These are phyloP conservation scores for Chytriomyces sp. DNA, from an alignment of 192 early-diverging fungal genomes.

Conservation along the genomic window DNA sequence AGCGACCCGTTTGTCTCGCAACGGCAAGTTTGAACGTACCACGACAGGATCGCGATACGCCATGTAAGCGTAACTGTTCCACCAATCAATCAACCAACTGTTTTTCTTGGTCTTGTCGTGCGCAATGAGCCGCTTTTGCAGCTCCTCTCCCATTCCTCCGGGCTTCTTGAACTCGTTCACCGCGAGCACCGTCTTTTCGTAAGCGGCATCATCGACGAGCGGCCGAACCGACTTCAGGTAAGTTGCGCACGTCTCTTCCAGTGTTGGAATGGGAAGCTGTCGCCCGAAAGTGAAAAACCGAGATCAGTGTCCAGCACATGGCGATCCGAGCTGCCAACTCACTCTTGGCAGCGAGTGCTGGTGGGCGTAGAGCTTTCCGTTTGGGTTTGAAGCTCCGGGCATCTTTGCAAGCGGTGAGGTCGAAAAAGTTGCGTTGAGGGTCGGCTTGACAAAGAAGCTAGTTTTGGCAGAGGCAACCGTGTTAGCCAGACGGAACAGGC, in stretches of 20 bases:
- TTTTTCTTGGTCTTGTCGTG: constrained; percentile 71
- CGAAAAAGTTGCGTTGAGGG: too few relatives aligned
- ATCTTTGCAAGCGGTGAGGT: too few relatives aligned
- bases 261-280: constrained; percentile 81
- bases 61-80: constrained; percentile 79
- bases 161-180: constrained; percentile 79
- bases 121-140: constrained; percentile 81
- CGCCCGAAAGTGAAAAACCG: neutral
- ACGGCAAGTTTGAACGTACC: constrained; percentile 51
- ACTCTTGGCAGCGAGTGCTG: too few relatives aligned
- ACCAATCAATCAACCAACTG: constrained; percentile 97
- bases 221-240: constrained; percentile 81
- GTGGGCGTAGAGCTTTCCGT: too few relatives aligned
- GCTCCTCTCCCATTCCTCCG: constrained; percentile 72
- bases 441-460: too few relatives aligned
- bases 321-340: too few relatives aligned
- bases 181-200: constrained; percentile 63
- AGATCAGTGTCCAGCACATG: too few relatives aligned
- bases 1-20: constrained; percentile 48
- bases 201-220: constrained; percentile 65
- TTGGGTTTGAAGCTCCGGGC: too few relatives aligned
- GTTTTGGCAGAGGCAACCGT: too few relatives aligned
- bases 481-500: too few relatives aligned
- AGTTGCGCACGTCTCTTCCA: constrained; percentile 74
- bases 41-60: constrained; percentile 96